Evolutionary conservation across 371 early-diverging fungal species (phyloP).

Genomic region (Mucor lusitanicus): DNA sequence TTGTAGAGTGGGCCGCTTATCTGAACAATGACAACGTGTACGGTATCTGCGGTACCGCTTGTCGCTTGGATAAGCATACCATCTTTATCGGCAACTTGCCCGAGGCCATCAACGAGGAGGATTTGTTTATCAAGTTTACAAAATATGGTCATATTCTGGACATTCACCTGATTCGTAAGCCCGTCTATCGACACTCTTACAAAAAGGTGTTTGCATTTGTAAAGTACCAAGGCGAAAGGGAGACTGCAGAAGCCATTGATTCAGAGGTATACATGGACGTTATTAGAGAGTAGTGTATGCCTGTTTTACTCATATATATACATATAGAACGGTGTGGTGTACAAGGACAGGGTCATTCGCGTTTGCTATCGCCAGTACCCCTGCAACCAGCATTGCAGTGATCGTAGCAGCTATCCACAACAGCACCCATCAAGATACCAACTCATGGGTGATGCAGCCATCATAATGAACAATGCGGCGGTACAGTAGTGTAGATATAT

Average conservation of each 20-base stretch:
- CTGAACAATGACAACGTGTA: constrained; percentile 26
- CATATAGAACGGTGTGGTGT: constrained; percentile 34
- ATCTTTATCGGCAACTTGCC: constrained; percentile 77
- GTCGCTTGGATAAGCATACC: constrained; percentile 49
- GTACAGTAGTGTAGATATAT: neutral
- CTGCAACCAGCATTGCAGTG: neutral
- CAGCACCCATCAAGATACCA: neutral
- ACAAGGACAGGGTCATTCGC: constrained; percentile 31
- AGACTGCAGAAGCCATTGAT: constrained; percentile 60
- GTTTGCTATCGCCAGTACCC: constrained; percentile 28
- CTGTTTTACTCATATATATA: too few species aligned
- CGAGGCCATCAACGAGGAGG: constrained; percentile 45
- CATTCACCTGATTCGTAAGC: constrained; percentile 52
- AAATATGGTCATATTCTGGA: constrained; percentile 60
- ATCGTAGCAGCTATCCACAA: neutral
- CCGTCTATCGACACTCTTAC: neutral
- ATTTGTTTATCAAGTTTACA: constrained; percentile 54
- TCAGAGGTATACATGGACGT: constrained; percentile 42
- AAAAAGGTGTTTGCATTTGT: constrained; percentile 68
- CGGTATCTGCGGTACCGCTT: neutral
- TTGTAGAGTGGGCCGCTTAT: constrained; percentile 74
- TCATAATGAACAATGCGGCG: neutral
- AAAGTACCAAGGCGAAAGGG: constrained; percentile 50
- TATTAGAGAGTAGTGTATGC: too few species aligned
- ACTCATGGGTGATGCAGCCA: neutral